phyloP scores from a whole-genome alignment of 2,329 filamentous ascomycete species.

The Lecanicillium sp. region DNA sequence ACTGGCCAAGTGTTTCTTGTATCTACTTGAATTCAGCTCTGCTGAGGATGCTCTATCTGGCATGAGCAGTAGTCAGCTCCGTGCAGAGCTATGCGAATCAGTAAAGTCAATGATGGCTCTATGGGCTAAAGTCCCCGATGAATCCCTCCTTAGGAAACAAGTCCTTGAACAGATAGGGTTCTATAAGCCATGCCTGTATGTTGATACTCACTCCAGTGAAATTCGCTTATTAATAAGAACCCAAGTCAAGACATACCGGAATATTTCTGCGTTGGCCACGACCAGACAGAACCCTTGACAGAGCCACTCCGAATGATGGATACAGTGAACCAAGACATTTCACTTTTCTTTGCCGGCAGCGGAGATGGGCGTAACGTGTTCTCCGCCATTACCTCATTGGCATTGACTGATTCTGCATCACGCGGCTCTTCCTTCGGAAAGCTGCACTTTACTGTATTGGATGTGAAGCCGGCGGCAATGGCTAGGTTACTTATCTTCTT shows the following conservation, averaged over 20 bases:
- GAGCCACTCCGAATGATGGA: not conserved
- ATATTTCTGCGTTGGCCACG: slow-evolving; percentile 1
- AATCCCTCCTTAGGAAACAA: not conserved
- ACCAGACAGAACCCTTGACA: not conserved
- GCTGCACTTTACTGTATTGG: slow-evolving; percentile 15
- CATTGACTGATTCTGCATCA: not conserved
- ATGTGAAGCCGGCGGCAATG: slow-evolving; percentile 15
- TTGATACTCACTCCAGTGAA: not conserved
- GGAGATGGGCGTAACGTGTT: slow-evolving; percentile 17
- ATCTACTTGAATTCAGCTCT: slow-evolving; percentile 8
- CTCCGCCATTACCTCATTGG: slow-evolving; percentile 8
- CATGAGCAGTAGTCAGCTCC: slow-evolving; percentile 2
- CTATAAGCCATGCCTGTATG: slow-evolving; percentile 2
- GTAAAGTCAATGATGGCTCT: not conserved
- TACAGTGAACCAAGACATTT: slow-evolving; percentile 5
- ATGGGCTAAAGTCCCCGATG: not conserved
- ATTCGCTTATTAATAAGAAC: not conserved
- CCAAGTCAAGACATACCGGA: not conserved
- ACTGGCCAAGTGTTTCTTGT: slow-evolving; percentile 13
- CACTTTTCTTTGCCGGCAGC: slow-evolving; percentile 15
- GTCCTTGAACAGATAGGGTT: not conserved
- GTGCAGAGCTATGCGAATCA: not conserved
- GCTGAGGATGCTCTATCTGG: slow-evolving; percentile 7
- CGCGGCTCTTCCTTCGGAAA: slow-evolving; percentile 2
- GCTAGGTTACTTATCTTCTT: slow-evolving; percentile 16